Base-by-base conservation (phyloP, 331 rosid genomes). In the Quercus tomentella region DNA sequence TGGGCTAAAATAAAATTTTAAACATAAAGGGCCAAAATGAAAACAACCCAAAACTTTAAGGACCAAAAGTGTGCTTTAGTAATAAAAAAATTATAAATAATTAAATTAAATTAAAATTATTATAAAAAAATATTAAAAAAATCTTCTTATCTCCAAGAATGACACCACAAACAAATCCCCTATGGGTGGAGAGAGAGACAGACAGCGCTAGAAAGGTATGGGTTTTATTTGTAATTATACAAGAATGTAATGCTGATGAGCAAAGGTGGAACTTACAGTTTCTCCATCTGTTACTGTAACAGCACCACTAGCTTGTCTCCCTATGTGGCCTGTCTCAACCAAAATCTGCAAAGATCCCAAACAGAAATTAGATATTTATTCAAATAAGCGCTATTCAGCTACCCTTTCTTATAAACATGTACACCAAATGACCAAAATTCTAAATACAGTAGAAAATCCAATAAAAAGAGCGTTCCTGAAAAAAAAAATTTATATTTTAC, bases 271-370 rank as follows among this genome's bases (percentile, higher is more conserved):
- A 86, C 98, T 89, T 86, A 95, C 99, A n/a, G 98, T 95, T 83
- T 95, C 98, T 74, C 99, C 98, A 70, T 95, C 99, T 20, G 98
- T 95, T 73, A 93, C 94, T 43, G 96, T 95, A 82, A 95, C 96
- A 70, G 97, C 78, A 62, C 93, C 94, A 88, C 98, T 93, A 83
- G 99, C 92, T 86, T 93, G 99, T 84, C 98, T 93, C 75, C 98
- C 99, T 4, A 95, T 95, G 81, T 91, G 94, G 76, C 97, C 99
- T 37, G 98, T 95, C 91, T 95, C 99, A 56, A 95, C 96, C 91
- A 93, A 86, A 80, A 95, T 93, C 98, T 93, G 93, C n/a, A 88
- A 45, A 81, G 76, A 82, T 58, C 33, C 60, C 82, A 78, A 78
- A 70, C 12, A 31, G 60, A 58, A 65, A 72, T 80, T 71, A 73